A percentile compares a stretch with the other conserved stretches of the same genome.
Conservation (phyloP, 1,284 basidiomycete species). For the Trichosporon sp. region DNA sequence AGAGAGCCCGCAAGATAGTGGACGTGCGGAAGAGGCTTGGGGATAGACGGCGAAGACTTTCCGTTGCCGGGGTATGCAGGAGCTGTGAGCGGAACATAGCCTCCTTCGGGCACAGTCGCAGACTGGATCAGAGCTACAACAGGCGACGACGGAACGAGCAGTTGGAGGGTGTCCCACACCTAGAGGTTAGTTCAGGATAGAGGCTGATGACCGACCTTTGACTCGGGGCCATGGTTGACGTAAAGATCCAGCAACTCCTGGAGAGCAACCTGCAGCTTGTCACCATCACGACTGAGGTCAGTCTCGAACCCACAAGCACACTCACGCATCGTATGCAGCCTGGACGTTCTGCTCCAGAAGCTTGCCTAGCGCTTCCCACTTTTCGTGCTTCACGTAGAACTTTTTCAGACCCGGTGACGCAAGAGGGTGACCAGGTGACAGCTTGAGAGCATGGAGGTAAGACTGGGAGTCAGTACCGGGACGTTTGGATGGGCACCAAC, state of each 20-base stretch:
- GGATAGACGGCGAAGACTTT: slow-evolving; percentile 52
- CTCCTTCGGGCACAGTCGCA: slow-evolving; percentile 63
- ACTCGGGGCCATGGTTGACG: slow-evolving; percentile 64
- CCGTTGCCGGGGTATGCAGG: slow-evolving; percentile 44
- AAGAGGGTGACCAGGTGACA: slow-evolving; percentile 67
- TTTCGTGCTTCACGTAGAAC: slow-evolving; percentile 67
- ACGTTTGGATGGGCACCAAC: slow-evolving; percentile 59
- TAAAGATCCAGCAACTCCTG: slow-evolving; percentile 74
- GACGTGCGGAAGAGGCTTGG: slow-evolving; percentile 54
- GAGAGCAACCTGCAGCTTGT: slow-evolving; percentile 75
- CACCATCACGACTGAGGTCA: slow-evolving; percentile 67
- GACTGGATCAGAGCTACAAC: slow-evolving; percentile 67
- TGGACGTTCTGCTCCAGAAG: slow-evolving; percentile 63
- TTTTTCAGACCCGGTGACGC: slow-evolving; percentile 74
- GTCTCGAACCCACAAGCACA: slow-evolving; percentile 36
- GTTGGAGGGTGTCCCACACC: slow-evolving; percentile 68
- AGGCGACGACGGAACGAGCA: slow-evolving; percentile 75
- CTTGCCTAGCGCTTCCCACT: slow-evolving; percentile 66
- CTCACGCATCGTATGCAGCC: slow-evolving; percentile 65
- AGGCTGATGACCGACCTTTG: slow-evolving; percentile 60
- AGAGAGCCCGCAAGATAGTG: slow-evolving; percentile 59
- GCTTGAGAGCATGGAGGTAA: slow-evolving; percentile 71
- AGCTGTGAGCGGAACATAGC: slow-evolving; percentile 60
- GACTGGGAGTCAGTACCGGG: slow-evolving; percentile 59
- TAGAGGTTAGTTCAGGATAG: slow-evolving; percentile 47